Evolutionary conservation across 1,139 yeast genomes (phyloP).

Genomic region (Suhomyces anneliseae): DNA sequence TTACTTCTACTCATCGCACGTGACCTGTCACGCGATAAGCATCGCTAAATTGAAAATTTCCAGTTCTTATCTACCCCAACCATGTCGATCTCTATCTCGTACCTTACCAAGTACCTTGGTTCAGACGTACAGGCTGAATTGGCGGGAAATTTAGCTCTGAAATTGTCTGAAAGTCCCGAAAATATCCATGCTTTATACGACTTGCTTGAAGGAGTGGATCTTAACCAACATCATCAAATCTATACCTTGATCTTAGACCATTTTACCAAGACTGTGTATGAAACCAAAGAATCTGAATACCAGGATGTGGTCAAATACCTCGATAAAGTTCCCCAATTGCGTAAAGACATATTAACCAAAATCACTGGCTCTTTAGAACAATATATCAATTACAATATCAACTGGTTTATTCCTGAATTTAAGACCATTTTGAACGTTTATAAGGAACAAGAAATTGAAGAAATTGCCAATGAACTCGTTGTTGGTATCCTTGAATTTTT

Average conservation of each 20-base stretch:
- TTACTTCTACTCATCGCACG: background rate
- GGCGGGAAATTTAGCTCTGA: slow-evolving; percentile 23
- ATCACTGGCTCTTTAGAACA: slow-evolving; percentile 15
- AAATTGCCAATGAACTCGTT: slow-evolving; percentile 10
- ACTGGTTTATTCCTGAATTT: slow-evolving; percentile 24
- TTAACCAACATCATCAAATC: slow-evolving; percentile 18
- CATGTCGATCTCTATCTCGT: slow-evolving; percentile 21
- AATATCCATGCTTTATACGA: slow-evolving; percentile 35
- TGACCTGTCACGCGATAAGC: background rate
- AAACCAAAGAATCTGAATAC: slow-evolving; percentile 11
- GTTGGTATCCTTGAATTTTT: slow-evolving; percentile 16
- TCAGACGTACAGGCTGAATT: slow-evolving; percentile 25
- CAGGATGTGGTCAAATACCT: slow-evolving; percentile 18
- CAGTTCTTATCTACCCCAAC: background rate
- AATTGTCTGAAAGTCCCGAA: slow-evolving; percentile 17
- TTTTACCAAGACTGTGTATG: slow-evolving; percentile 7
- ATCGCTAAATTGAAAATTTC: slow-evolving; percentile 2
- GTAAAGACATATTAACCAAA: slow-evolving; percentile 16
- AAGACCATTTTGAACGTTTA: slow-evolving; percentile 4
- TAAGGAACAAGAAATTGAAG: background rate
- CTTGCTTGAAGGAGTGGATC: slow-evolving; percentile 29
- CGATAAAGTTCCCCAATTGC: slow-evolving; percentile 21
- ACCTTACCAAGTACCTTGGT: slow-evolving; percentile 33
- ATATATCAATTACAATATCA: slow-evolving; percentile 16
- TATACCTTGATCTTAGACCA: slow-evolving; percentile 23